Evolutionary conservation across 2,329 filamentous ascomycete species (phyloP).

Genomic region (Thelonectria discophora): DNA sequence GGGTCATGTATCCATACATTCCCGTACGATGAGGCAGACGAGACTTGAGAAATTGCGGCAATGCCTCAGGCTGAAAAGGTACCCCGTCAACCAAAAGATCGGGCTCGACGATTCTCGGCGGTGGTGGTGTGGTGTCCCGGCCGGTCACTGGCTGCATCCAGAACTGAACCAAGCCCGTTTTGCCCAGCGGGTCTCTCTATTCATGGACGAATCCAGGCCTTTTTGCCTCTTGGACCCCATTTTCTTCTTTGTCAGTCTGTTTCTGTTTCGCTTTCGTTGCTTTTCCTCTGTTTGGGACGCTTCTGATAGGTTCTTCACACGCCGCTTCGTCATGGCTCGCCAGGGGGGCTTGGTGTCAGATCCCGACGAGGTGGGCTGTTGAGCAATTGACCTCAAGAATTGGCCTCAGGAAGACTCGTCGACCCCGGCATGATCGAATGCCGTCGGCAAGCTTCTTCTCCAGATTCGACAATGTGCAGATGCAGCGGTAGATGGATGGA

Average conservation of each 20-base stretch:
- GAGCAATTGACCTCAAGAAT: neutral
- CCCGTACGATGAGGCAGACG: neutral
- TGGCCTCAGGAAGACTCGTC: neutral
- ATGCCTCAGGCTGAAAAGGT: too few relatives aligned
- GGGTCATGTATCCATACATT: neutral
- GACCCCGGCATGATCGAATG: too few relatives aligned
- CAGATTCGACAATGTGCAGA: neutral
- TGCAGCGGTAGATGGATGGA: neutral
- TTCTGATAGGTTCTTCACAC: neutral
- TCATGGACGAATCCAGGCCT: constrained; percentile 6
- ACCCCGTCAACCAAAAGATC: constrained; percentile 1
- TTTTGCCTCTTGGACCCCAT: neutral
- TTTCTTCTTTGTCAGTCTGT: neutral
- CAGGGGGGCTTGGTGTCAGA: neutral
- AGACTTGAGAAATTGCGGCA: neutral
- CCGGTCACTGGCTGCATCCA: constrained; percentile 23
- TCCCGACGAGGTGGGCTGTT: neutral
- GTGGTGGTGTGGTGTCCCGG: constrained; percentile 32
- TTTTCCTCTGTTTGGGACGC: neutral
- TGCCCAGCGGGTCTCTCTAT: constrained; percentile 3
- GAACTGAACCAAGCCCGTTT: constrained; percentile 19
- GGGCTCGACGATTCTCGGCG: constrained; percentile 4
- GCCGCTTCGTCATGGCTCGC: neutral
- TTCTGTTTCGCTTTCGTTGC: neutral
- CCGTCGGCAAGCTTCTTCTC: neutral